Percentiles rank a stretch among this genome's conserved stretches.
These are phyloP conservation scores for Quercus parvula DNA, from an alignment of 306 rosid genomes.

Conservation along the genomic window DNA sequence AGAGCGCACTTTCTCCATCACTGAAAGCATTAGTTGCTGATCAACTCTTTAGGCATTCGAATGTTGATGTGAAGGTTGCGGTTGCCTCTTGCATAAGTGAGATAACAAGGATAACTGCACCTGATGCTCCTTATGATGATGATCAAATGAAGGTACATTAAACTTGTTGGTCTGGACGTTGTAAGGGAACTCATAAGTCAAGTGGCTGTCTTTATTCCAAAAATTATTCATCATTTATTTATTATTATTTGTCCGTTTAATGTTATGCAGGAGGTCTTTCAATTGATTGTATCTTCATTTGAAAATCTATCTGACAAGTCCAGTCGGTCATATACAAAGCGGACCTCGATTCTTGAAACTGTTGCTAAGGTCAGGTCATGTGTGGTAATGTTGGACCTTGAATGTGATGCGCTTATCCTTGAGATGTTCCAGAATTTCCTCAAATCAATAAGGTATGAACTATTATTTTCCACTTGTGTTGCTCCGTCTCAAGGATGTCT, in stretches of 20 bases:
- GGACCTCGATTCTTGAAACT: constrained; percentile 76
- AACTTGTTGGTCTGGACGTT: not conserved
- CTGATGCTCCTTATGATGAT: constrained; percentile 93
- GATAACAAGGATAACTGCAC: constrained; percentile 93
- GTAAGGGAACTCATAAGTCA: not conserved
- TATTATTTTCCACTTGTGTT: not conserved
- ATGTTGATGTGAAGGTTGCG: constrained; percentile 75
- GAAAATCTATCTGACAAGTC: constrained; percentile 69
- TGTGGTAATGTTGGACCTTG: constrained; percentile 94
- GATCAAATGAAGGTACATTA: constrained; percentile 81
- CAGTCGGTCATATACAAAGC: constrained; percentile 64
- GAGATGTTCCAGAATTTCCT: constrained; percentile 94
- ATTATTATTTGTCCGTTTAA: not conserved
- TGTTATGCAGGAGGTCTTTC: constrained; percentile 72
- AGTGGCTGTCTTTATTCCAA: not conserved
- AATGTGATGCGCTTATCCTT: constrained; percentile 73
- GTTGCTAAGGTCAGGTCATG: constrained; percentile 93
- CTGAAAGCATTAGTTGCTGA: constrained; percentile 63
- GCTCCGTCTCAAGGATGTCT: not conserved
- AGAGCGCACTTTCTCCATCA: constrained; percentile 67
- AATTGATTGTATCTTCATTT: constrained; percentile 81
- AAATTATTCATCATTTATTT: not conserved
- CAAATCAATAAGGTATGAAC: constrained; percentile 60
- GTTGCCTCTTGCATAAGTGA: constrained; percentile 92
- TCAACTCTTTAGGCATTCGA: constrained; percentile 57